A percentile compares a stretch with the other conserved stretches of the same genome.
phyloP scores from a whole-genome alignment of 73 alveolate species.

The Tetrahymena malaccensis region DNA sequence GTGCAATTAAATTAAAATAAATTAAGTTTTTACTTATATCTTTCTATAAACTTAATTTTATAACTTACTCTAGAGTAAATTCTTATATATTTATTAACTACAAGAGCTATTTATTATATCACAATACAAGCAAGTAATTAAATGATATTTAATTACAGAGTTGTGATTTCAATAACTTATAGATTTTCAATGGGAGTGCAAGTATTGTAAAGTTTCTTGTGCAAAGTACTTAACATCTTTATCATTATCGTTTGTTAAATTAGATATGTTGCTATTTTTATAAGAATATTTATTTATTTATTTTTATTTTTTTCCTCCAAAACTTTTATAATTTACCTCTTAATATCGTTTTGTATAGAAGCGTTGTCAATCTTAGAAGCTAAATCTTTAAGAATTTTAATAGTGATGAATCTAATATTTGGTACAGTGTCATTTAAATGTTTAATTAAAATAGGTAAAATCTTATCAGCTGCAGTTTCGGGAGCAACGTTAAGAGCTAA shows the following conservation, averaged over 20 bases:
- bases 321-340: constrained; percentile 12
- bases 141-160: neutral
- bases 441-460: constrained; percentile 75
- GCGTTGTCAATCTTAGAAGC: constrained; percentile 57
- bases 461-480: constrained; percentile 66
- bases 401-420: constrained; percentile 82
- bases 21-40: neutral
- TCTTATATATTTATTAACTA: neutral
- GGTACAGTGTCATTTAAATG: constrained; percentile 91
- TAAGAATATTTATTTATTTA: neutral
- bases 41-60: neutral
- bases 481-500: constrained; percentile 55
- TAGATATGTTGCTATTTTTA: constrained; percentile 26
- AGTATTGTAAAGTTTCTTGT: constrained; percentile 56
- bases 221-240: constrained; percentile 80
- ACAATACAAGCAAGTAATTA: neutral
- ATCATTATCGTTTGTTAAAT: constrained; percentile 60
- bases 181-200: neutral
- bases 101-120: neutral
- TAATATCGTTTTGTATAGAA: constrained; percentile 4
- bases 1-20: neutral
- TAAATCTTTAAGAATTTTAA: constrained; percentile 70
- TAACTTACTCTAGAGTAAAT: neutral
- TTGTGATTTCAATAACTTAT: neutral
- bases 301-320: neutral